Conservation (phyloP, 2,329 filamentous ascomycete genomes). For the Hirsutella rhossiliensis region DNA sequence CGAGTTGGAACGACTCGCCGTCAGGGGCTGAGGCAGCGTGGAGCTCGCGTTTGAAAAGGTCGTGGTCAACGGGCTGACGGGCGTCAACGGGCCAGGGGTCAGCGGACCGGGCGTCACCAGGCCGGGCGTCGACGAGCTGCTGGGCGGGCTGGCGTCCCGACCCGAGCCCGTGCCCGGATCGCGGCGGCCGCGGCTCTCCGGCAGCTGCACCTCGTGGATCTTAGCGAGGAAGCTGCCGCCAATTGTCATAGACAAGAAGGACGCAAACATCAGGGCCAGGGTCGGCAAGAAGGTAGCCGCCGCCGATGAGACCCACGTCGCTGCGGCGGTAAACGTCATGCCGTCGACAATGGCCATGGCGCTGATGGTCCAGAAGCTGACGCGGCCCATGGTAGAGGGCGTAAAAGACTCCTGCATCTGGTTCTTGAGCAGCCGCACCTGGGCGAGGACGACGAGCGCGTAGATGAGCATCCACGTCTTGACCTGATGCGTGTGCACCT, state of each 20-base stretch:
- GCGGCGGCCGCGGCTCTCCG: constrained; percentile 41
- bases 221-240: constrained; percentile 46
- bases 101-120: neutral
- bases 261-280: constrained; percentile 35
- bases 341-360: constrained; percentile 53
- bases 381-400: constrained; percentile 52
- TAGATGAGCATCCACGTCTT: constrained; percentile 48
- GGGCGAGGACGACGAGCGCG: constrained; percentile 43
- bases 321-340: constrained; percentile 43
- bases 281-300: constrained; percentile 44
- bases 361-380: constrained; percentile 51
- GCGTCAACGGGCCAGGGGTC: neutral
- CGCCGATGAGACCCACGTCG: constrained; percentile 42
- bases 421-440: constrained; percentile 47
- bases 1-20: neutral
- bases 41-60: neutral
- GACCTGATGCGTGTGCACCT: constrained; percentile 42
- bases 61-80: neutral
- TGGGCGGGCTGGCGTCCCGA: no score
- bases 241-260: constrained; percentile 45
- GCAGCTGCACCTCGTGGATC: constrained; percentile 45
- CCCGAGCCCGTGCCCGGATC: constrained; percentile 12
- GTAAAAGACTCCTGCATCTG: constrained; percentile 57
- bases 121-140: neutral
- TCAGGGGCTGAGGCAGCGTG: no score